Percentiles rank a stretch among this genome's conserved stretches.
Conservation (phyloP, 73 alveolate species). For the Blepharisma stoltei region DNA sequence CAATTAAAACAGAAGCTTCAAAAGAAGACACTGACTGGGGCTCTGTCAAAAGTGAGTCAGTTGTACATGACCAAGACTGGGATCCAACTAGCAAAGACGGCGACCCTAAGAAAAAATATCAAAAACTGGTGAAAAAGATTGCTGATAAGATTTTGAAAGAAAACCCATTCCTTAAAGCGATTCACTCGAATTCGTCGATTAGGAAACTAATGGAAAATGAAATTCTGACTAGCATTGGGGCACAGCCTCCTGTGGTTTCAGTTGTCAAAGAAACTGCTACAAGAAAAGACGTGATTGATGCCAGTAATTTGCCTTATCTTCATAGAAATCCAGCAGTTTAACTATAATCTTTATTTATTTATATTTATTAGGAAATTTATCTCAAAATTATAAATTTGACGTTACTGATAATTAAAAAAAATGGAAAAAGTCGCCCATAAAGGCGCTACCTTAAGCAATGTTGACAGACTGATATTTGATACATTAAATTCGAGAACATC, state of each 20-base stretch:
- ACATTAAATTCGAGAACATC: too few species aligned
- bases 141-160: slow-evolving; percentile 75
- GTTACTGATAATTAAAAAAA: neutral
- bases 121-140: slow-evolving; percentile 66
- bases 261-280: slow-evolving; percentile 64
- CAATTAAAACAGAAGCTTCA: slow-evolving; percentile 43
- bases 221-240: slow-evolving; percentile 53
- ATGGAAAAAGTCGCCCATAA: too few species aligned
- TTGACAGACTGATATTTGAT: too few species aligned
- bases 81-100: neutral
- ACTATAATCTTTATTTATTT: slow-evolving; percentile 13
- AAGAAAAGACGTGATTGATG: slow-evolving; percentile 57
- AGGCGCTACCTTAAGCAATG: too few species aligned
- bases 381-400: neutral
- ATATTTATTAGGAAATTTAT: neutral
- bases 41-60: neutral
- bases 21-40: slow-evolving; percentile 47
- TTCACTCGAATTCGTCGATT: slow-evolving; percentile 72
- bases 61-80: too few species aligned
- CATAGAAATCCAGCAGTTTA: slow-evolving; percentile 90
- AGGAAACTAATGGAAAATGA: slow-evolving; percentile 76
- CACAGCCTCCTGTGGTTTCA: slow-evolving; percentile 63
- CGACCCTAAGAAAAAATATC: neutral
- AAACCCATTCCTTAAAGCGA: slow-evolving; percentile 45
- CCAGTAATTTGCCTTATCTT: slow-evolving; percentile 80